phyloP scores from a whole-genome alignment of 257 asterid species.

The Cinchona pubescens region DNA sequence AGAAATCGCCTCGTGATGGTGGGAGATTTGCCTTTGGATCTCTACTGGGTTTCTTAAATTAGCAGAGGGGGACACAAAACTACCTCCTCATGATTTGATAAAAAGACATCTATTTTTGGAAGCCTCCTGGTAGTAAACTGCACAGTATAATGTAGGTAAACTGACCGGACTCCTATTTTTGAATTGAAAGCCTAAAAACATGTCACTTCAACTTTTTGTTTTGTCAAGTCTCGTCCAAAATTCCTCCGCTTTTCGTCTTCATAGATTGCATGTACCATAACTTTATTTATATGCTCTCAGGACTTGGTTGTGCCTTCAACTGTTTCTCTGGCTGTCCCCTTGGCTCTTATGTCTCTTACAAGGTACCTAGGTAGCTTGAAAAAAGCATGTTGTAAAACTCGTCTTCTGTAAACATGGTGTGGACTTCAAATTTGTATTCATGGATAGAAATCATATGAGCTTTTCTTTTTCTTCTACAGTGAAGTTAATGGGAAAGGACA shows the following conservation, averaged over 20 bases:
- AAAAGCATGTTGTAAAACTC: constrained; percentile 14
- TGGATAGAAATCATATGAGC: constrained; percentile 1
- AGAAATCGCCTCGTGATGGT: neutral
- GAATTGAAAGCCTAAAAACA: neutral
- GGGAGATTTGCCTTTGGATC: neutral
- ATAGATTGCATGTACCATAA: constrained; percentile 1
- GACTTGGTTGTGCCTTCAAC: constrained; percentile 64
- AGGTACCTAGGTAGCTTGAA: constrained; percentile 51
- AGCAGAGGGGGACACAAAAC: neutral
- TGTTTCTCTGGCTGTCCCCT: constrained; percentile 82
- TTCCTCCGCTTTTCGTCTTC: neutral
- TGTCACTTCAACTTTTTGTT: neutral
- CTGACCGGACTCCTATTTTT: neutral
- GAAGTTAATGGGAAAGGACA: constrained; percentile 77
- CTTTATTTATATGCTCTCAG: constrained; percentile 42
- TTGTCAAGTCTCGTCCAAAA: neutral
- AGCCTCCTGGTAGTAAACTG: neutral
- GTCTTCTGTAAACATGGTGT: neutral
- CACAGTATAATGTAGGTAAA: neutral
- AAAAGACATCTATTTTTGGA: neutral
- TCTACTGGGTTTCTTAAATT: neutral
- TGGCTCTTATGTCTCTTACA: constrained; percentile 91
- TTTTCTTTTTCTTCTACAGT: constrained; percentile 38
- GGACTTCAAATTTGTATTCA: constrained; percentile 1
- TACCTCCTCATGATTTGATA: neutral